Conservation (phyloP, 345 rosid genomes). For the Linum tenue region DNA sequence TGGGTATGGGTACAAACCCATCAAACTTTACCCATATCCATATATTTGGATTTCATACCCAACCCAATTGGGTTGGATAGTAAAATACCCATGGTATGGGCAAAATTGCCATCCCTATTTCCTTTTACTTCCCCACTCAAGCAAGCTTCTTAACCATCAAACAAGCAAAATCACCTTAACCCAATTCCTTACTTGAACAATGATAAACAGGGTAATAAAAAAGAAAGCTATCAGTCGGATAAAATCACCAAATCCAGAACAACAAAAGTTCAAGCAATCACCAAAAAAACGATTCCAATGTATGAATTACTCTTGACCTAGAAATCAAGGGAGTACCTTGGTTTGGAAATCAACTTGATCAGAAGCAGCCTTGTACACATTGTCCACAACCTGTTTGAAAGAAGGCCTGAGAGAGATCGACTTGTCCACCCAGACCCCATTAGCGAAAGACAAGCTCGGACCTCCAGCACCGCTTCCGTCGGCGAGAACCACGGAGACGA, state of each 20-base stretch:
- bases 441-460: conserved; percentile 48
- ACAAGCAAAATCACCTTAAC: too few relatives aligned
- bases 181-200: too few relatives aligned
- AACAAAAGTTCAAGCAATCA: background rate
- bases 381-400: conserved; percentile 45
- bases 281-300: background rate
- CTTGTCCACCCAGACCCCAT: conserved; percentile 61
- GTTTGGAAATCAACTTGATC: conserved; percentile 56
- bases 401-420: conserved; percentile 51
- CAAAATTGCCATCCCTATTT: too few relatives aligned
- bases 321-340: conserved; percentile 33
- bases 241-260: background rate
- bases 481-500: conserved; percentile 50
- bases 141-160: too few relatives aligned
- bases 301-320: background rate
- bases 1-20: too few relatives aligned
- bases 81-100: too few relatives aligned
- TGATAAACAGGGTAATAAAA: too few relatives aligned
- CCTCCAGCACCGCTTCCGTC: conserved; percentile 65
- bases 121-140: too few relatives aligned
- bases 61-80: too few relatives aligned
- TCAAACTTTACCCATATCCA: too few relatives aligned
- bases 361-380: conserved; percentile 51
- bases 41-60: too few relatives aligned
- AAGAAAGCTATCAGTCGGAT: background rate